phyloP scores from a whole-genome alignment of 495 filamentous ascomycete genomes.

The Tuber melanosporum region DNA sequence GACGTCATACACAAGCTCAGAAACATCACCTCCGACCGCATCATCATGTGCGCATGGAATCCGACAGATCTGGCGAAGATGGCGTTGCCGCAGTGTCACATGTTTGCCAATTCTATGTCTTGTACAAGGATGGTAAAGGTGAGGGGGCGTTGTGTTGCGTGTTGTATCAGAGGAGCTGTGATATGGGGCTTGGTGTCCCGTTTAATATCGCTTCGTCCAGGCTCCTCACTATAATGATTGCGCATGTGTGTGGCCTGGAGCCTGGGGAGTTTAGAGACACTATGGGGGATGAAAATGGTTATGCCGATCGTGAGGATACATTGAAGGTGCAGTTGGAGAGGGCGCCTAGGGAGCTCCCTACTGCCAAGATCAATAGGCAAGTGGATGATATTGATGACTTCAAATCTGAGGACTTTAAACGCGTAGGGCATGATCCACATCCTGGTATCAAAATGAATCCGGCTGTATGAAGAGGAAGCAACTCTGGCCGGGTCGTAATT shows the following conservation, averaged over 20 bases:
- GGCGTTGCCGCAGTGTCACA: slow-evolving; percentile 94
- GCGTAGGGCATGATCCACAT: slow-evolving; percentile 83
- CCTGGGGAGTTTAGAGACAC: slow-evolving; percentile 81
- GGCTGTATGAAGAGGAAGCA: slow-evolving; percentile 59
- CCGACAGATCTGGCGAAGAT: slow-evolving; percentile 76
- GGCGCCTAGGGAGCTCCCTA: slow-evolving; percentile 76
- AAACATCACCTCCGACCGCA: slow-evolving; percentile 75
- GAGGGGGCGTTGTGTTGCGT: slow-evolving; percentile 71
- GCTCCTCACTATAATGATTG: slow-evolving; percentile 86
- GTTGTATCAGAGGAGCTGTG: slow-evolving; percentile 88
- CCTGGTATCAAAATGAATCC: slow-evolving; percentile 94
- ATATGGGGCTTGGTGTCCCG: slow-evolving; percentile 94
- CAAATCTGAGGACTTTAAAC: slow-evolving; percentile 78
- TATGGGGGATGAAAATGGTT: slow-evolving; percentile 95
- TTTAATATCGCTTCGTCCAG: slow-evolving; percentile 97
- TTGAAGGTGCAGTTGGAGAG: slow-evolving; percentile 70
- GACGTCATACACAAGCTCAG: slow-evolving; percentile 76
- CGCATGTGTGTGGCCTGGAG: slow-evolving; percentile 72
- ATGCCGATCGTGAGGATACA: slow-evolving; percentile 85
- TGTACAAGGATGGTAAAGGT: slow-evolving; percentile 51
- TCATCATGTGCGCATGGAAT: slow-evolving; percentile 92
- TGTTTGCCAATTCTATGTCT: slow-evolving; percentile 99
- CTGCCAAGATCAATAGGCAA: slow-evolving; percentile 60
- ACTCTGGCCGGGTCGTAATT: background rate
- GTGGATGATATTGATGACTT: slow-evolving; percentile 70